Evolutionary conservation across 2,329 filamentous ascomycete species (phyloP).

Genomic region (Colletotrichum tanaceti): DNA sequence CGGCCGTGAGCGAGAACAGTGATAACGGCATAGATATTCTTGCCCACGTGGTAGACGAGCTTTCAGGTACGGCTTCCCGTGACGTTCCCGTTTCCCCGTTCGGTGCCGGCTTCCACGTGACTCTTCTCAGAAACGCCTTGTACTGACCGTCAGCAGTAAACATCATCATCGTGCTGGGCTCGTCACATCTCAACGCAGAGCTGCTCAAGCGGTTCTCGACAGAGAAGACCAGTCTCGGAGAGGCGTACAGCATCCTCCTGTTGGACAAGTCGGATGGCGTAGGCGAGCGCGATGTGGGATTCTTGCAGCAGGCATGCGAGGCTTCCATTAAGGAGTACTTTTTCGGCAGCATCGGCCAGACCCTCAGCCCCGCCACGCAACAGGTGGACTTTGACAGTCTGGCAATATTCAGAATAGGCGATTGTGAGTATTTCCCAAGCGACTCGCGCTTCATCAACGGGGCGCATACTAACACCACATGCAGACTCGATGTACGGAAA

Average conservation of each 20-base stretch:
- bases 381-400: conserved; percentile 82
- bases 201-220: conserved; percentile 75
- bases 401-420: conserved; percentile 76
- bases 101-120: neutral
- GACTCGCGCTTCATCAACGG: neutral
- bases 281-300: conserved; percentile 78
- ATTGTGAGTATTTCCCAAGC: conserved; percentile 58
- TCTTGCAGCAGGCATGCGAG: conserved; percentile 79
- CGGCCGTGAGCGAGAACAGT: conserved; percentile 74
- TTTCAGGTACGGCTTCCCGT: conserved; percentile 55
- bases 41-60: conserved; percentile 75
- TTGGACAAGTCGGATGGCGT: conserved; percentile 89
- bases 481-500: conserved; percentile 48
- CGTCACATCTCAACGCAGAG: conserved; percentile 79
- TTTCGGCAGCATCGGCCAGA: conserved; percentile 82
- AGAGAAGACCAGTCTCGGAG: conserved; percentile 67
- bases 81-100: neutral
- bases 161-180: conserved; percentile 84
- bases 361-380: conserved; percentile 88
- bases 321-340: conserved; percentile 91
- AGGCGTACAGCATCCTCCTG: conserved; percentile 79
- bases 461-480: conserved; percentile 19
- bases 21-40: conserved; percentile 80
- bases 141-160: conserved; percentile 72
- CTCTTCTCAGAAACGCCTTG: neutral